Percentiles rank a stretch among this genome's conserved stretches.
Evolutionary conservation across 805 yeast genomes (phyloP).

Genomic region (Sporopachydermia quercuum): DNA sequence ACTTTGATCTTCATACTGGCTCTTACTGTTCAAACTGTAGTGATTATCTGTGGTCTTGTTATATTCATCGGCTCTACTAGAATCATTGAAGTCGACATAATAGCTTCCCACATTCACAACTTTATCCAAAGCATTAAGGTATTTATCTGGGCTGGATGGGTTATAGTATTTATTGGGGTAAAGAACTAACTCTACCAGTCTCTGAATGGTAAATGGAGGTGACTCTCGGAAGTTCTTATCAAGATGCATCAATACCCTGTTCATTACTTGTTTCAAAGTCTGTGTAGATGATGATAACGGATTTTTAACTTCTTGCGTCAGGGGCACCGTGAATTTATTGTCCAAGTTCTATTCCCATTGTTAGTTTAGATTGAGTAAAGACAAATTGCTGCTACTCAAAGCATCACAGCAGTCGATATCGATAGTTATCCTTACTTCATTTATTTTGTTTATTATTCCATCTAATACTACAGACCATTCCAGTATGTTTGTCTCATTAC

Average conservation of each 20-base stretch:
- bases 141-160: conserved; percentile 12
- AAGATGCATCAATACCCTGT: conserved; percentile 2
- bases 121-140: conserved; percentile 13
- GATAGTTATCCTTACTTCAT: too few relatives aligned
- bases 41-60: conserved; percentile 2
- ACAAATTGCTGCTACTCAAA: too few relatives aligned
- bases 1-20: not conserved
- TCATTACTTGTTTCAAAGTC: not conserved
- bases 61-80: conserved; percentile 6
- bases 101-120: conserved; percentile 5
- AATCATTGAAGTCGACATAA: conserved; percentile 5
- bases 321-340: not conserved
- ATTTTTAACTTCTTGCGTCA: not conserved
- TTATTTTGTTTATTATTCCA: too few relatives aligned
- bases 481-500: too few relatives aligned
- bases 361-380: too few relatives aligned
- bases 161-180: conserved; percentile 14
- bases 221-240: conserved; percentile 9
- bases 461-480: too few relatives aligned
- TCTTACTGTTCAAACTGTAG: conserved; percentile 3
- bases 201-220: conserved; percentile 25
- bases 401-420: too few relatives aligned
- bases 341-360: too few relatives aligned
- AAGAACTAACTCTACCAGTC: conserved; percentile 20
- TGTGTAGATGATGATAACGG: not conserved